phyloP scores from a whole-genome alignment of 208 protist species.

The Wallacemonas sp. region DNA sequence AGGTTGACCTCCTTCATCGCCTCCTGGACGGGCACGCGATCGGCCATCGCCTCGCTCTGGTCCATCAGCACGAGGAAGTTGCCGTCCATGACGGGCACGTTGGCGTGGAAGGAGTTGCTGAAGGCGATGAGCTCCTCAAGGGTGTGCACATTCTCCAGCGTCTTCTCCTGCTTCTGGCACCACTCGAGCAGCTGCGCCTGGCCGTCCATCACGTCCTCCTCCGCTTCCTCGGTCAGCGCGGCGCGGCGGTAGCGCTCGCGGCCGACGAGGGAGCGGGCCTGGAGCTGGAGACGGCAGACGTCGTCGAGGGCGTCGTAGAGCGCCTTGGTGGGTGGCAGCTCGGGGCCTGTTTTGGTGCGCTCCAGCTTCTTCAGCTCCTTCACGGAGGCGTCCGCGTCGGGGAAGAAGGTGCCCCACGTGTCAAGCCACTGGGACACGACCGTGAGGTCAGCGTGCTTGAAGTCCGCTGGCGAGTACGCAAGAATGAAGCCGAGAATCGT shows the following conservation, averaged over 20 bases:
- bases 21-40: conserved; percentile 40
- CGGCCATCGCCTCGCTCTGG: conserved; percentile 56
- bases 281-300: conserved; percentile 72
- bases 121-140: conserved; percentile 69
- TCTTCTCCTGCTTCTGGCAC: conserved; percentile 80
- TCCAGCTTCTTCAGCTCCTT: conserved; percentile 41
- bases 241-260: conserved; percentile 62
- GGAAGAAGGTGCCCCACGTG: conserved; percentile 61
- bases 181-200: conserved; percentile 68
- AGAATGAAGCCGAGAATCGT: conserved; percentile 48
- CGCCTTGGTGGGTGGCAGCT: conserved; percentile 37
- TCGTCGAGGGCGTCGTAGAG: conserved; percentile 63
- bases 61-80: conserved; percentile 87
- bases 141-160: conserved; percentile 48
- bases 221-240: conserved; percentile 45
- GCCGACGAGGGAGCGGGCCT: conserved; percentile 64
- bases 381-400: conserved; percentile 30
- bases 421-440: conserved; percentile 59
- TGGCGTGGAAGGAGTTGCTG: conserved; percentile 64
- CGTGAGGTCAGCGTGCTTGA: conserved; percentile 42
- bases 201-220: conserved; percentile 65
- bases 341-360: conserved; percentile 20
- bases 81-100: conserved; percentile 83
- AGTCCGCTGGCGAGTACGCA: conserved; percentile 47
- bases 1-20: conserved; percentile 73